Base-by-base conservation (phyloP, 1,139 yeast genomes). In the Ogataea hybrid region DNA sequence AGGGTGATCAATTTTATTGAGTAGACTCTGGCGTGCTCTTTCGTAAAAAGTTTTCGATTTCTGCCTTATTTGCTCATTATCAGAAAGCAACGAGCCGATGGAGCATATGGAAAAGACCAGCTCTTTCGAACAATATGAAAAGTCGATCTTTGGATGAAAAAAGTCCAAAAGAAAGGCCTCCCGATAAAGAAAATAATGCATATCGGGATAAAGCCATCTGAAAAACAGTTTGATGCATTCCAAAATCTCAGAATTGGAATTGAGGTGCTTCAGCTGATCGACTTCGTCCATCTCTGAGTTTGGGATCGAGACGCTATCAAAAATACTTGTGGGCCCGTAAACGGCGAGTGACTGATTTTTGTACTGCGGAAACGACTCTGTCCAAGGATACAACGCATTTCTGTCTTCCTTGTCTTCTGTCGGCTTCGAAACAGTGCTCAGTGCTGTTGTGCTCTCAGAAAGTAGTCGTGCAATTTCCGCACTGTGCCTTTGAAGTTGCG, bases 161-260 rank as follows among this genome's bases (percentile, higher is more conserved):
- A 78, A 78, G 41, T 79, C 84, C 45, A 68, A 69, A 35, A 78
- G 61, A 53, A 78, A 79, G 21, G 80, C 77, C 52, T 78, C 84
- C 42, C 83, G 63, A 51, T 75, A 79, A 12, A 78, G 70, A 54
- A 76, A 78, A 68, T 76, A 71, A 53, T 77, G 77, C 52, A 76
- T 74, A 45, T 78, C 83, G 2, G 84, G 84, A 48, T 79, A 79
- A 47, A 76, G 75, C 82, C 83, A 79, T 12, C 71, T 71, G 57
- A 77, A 77, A 55, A 79, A 44, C 77, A 77, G 64, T 43, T 77
- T 73, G 35, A 79, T 57, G 48, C 81, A 75, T 36, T 71, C 69
- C 25, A 77, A 56, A 46, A 77, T 67, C 41, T 65, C 75, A 23
- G 44, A 41, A 37, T 43, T 32, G 18, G 38, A 31, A 21, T 42